Evolutionary conservation across 495 filamentous ascomycete genomes (phyloP), one percentile per base, ranked within the genome.

Genomic region (Hypomontagnella monticulosa): DNA sequence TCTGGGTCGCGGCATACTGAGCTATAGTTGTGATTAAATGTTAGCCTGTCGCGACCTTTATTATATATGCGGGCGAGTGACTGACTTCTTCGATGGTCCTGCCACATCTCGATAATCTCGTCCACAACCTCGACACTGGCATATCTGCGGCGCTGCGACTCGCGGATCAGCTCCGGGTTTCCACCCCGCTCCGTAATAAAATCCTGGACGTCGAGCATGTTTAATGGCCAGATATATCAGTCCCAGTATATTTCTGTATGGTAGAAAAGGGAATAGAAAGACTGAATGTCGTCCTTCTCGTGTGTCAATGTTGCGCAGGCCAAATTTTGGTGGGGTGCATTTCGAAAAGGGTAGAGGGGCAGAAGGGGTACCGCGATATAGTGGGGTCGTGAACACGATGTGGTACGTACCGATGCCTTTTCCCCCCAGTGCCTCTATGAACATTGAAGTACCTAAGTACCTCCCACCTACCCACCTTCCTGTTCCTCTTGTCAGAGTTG

Each of bases 151-250:
- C 88, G 83, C 76, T 99, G 95, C 69, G 88, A 92, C 76, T 97
- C 92, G 74, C 89, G 91, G 78, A 99, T 95, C 76, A 85, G 86
- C 59, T 93, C 88, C 10, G 92, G 91, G 79, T 97, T 85, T 63
- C 95, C 96, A 65, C 93, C 95, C 61, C 92, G 88, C 71, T 97
- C 91, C 69, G 83, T 80, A 76, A 99, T 87, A 78, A 93, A 93
- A 70, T 91, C 90, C 66, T 85, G 80, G 49, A 94, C 80, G 78
- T 93, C 92, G 59, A 97, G 83, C 91, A 92, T 92, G 58, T 42
- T 66, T 57, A n/a, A 33, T 27, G 36, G 19, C 11, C 8, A n/a
- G 18, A 44, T 4, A 41, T 4, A 9, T 33, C 18, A 6, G 1
- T 42, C 7, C 3, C 16, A 19, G 4, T 3, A 37, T 18, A 20